A percentile compares a stretch with the other conserved stretches of the same genome.
phyloP scores from a whole-genome alignment of 2,329 filamentous ascomycete genomes.

The Aspergillus ochraceoroseus region DNA sequence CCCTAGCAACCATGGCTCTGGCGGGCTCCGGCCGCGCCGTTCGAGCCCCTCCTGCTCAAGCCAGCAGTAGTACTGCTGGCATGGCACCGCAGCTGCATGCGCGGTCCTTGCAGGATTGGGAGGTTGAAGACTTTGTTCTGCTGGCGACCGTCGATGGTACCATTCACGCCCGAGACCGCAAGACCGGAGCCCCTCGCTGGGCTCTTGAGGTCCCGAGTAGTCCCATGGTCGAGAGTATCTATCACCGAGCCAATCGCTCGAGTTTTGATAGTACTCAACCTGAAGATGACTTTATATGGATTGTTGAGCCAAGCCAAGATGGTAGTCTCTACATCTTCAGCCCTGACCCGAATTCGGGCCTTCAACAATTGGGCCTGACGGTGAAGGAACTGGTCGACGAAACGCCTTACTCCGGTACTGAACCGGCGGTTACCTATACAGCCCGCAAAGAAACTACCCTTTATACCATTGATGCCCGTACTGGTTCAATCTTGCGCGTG shows the following conservation, averaged over 20 bases:
- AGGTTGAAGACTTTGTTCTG: conserved; percentile 99
- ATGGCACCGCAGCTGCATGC: conserved; percentile 81
- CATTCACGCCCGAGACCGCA: conserved; percentile 84
- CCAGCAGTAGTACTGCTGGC: conserved; percentile 58
- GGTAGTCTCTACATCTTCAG: conserved; percentile 83
- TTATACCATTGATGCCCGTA: conserved; percentile 82
- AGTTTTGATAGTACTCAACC: conserved; percentile 53
- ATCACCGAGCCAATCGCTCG: conserved; percentile 67
- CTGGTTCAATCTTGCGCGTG: conserved; percentile 73
- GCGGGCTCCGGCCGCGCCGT: conserved; percentile 69
- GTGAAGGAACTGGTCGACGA: conserved; percentile 80
- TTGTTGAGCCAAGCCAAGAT: conserved; percentile 84
- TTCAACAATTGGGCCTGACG: conserved; percentile 47
- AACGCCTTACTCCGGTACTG: conserved; percentile 68
- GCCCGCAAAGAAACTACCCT: conserved; percentile 87
- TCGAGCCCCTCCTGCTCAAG: conserved; percentile 82
- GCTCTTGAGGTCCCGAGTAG: conserved; percentile 70
- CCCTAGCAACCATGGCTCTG: conserved; percentile 97
- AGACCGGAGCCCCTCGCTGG: conserved; percentile 80
- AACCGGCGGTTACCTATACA: conserved; percentile 78
- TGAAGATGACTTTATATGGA: conserved; percentile 88
- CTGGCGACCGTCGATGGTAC: conserved; percentile 99
- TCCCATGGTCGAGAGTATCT: conserved; percentile 85
- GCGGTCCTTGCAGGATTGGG: conserved; percentile 98
- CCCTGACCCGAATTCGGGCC: conserved; percentile 52